Conservation (phyloP, 495 filamentous ascomycete species). For the Aspergillus carlsbadensis region DNA sequence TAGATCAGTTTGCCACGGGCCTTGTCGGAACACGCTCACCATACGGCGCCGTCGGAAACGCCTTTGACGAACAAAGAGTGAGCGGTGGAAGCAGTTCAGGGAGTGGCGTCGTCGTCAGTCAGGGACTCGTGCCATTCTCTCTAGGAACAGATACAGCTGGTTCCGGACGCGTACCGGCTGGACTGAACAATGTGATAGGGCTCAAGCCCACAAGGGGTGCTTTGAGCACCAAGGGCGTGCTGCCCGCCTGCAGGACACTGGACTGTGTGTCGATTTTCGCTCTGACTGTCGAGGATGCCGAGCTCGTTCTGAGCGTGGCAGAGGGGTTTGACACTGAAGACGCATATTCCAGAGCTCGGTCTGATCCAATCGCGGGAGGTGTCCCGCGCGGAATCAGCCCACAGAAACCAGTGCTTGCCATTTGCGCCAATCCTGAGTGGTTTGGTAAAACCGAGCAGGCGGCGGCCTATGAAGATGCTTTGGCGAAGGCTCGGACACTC, state of each 20-base stretch:
- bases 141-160: conserved; percentile 69
- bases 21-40: conserved; percentile 61
- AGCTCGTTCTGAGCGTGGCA: conserved; percentile 54
- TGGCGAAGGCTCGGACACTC: conserved; percentile 34
- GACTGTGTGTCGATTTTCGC: conserved; percentile 63
- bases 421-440: conserved; percentile 39
- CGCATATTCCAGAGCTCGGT: conserved; percentile 57
- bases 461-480: conserved; percentile 38
- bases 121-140: conserved; percentile 58
- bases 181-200: conserved; percentile 64
- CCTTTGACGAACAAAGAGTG: conserved; percentile 6
- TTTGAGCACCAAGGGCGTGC: conserved; percentile 55
- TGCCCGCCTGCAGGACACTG: conserved; percentile 43
- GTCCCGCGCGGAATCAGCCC: conserved; percentile 51
- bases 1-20: conserved; percentile 69
- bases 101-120: conserved; percentile 22
- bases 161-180: conserved; percentile 59
- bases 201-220: conserved; percentile 68
- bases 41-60: conserved; percentile 44
- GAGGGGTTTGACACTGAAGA: conserved; percentile 54
- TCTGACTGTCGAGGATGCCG: conserved; percentile 48
- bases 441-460: conserved; percentile 40
- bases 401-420: conserved; percentile 34
- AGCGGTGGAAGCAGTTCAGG: conserved; percentile 20
- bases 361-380: not conserved